These are phyloP conservation scores for Aurantiochytrium sp. DNA, from an alignment of 108 stramenopile species.

Conservation along the genomic window DNA sequence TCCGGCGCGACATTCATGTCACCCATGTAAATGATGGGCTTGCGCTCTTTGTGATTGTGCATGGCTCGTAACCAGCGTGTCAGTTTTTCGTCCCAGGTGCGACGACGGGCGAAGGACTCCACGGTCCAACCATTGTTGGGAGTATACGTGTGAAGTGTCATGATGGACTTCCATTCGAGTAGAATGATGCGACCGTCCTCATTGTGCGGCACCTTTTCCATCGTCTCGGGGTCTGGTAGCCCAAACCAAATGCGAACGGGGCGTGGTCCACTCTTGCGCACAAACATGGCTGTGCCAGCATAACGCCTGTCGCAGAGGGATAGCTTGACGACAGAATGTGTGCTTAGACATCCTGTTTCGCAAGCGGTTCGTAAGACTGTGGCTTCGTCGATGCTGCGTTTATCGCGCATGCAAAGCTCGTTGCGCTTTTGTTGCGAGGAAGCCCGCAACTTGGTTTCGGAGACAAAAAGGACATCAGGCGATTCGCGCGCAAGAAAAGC, in stretches of 20 bases:
- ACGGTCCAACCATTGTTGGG: constrained; percentile 4
- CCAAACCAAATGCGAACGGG: background rate
- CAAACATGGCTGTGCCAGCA: background rate
- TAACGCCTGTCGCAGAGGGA: background rate
- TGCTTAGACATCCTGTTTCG: background rate
- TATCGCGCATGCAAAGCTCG: background rate
- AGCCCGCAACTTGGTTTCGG: background rate
- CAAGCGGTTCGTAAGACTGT: background rate
- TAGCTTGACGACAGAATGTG: background rate
- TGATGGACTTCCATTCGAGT: constrained; percentile 1
- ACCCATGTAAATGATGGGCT: background rate
- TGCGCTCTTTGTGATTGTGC: background rate
- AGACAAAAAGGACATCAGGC: background rate
- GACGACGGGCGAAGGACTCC: background rate
- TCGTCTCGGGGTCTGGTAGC: background rate
- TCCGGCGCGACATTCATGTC: background rate
- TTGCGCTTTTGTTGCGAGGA: background rate
- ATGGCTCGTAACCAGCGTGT: background rate
- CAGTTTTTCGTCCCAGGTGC: background rate
- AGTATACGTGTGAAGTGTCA: background rate
- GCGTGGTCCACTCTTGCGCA: background rate
- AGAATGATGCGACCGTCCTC: constrained; percentile 4
- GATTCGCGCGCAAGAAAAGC: background rate
- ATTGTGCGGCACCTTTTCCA: background rate
- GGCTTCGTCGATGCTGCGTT: background rate